A percentile compares a stretch with the other conserved stretches of the same genome.
Conservation (phyloP, 148 eudicot species). For the Fallopia convolvulus region DNA sequence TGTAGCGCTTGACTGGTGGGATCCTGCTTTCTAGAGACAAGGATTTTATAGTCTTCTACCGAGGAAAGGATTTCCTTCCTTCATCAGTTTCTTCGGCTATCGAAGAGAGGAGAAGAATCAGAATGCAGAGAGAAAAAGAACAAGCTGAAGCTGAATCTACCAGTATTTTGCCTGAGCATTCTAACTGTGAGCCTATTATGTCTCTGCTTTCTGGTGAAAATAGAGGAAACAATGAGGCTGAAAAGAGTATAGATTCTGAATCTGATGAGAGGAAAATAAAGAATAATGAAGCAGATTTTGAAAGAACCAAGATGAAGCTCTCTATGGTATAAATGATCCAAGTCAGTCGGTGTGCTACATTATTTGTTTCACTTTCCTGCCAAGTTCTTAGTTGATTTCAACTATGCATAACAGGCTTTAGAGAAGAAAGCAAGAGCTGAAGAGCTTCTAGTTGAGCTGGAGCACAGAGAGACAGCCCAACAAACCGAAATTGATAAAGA, state of each 20-base stretch:
- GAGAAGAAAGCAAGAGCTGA: constrained; percentile 69
- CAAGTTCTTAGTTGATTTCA: constrained; percentile 18
- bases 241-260: constrained; percentile 13
- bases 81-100: constrained; percentile 83
- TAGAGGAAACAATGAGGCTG: constrained; percentile 19
- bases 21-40: constrained; percentile 72
- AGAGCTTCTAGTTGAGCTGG: constrained; percentile 68
- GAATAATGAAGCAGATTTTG: constrained; percentile 34
- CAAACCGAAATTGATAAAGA: constrained; percentile 58
- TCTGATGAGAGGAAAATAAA: constrained; percentile 35
- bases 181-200: constrained; percentile 14
- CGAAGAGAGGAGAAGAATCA: constrained; percentile 60
- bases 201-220: constrained; percentile 22
- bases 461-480: constrained; percentile 45
- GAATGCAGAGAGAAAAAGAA: constrained; percentile 21
- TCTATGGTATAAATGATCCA: constrained; percentile 44
- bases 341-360: constrained; percentile 12
- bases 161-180: constrained; percentile 15
- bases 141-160: constrained; percentile 22
- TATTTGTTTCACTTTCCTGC: background rate
- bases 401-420: constrained; percentile 33
- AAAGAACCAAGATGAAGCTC: constrained; percentile 51
- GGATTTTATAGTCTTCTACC: constrained; percentile 70
- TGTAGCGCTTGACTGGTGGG: constrained; percentile 90
- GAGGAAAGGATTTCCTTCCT: constrained; percentile 97